Conservation (phyloP, 768 basidiomycete species). For the Leccinellum luteum region DNA sequence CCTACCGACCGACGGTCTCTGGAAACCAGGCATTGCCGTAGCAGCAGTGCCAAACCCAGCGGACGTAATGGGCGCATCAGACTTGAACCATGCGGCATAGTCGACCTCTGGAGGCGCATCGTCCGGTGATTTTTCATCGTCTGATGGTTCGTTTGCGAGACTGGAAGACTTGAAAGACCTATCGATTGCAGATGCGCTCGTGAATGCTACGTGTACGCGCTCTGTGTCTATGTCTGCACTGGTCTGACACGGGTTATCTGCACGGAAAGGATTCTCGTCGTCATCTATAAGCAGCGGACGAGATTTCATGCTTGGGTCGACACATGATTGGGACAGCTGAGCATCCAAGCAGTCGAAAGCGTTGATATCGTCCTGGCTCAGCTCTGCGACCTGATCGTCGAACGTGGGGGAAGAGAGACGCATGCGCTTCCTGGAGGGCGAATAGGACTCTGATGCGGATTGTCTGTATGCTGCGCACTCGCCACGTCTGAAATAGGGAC, state of each 20-base stretch:
- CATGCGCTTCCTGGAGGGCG: conserved; percentile 55
- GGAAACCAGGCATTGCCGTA: conserved; percentile 18
- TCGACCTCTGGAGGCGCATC: conserved; percentile 40
- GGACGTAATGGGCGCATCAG: conserved; percentile 27
- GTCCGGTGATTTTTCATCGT: conserved; percentile 34
- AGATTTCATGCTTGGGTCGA: background rate
- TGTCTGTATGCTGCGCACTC: background rate
- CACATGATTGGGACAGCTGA: conserved; percentile 37
- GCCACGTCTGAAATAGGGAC: background rate
- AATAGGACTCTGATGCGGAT: background rate
- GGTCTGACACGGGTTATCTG: background rate
- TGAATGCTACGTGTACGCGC: conserved; percentile 21
- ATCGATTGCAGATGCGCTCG: conserved; percentile 12
- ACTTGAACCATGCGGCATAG: conserved; percentile 51
- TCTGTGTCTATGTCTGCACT: background rate
- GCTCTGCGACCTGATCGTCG: conserved; percentile 48
- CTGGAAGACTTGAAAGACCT: background rate
- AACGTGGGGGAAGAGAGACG: conserved; percentile 67
- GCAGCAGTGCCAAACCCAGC: conserved; percentile 40
- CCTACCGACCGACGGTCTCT: conserved; percentile 12
- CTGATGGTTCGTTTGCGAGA: background rate
- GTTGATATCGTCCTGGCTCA: conserved; percentile 54
- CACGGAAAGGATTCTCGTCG: conserved; percentile 22
- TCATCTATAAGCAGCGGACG: conserved; percentile 3
- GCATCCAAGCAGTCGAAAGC: conserved; percentile 54